A percentile compares a stretch with the other conserved stretches of the same genome.
These are phyloP conservation scores for Pulicaria dysenterica DNA, from an alignment of 129 eudicot species.

Conservation along the genomic window DNA sequence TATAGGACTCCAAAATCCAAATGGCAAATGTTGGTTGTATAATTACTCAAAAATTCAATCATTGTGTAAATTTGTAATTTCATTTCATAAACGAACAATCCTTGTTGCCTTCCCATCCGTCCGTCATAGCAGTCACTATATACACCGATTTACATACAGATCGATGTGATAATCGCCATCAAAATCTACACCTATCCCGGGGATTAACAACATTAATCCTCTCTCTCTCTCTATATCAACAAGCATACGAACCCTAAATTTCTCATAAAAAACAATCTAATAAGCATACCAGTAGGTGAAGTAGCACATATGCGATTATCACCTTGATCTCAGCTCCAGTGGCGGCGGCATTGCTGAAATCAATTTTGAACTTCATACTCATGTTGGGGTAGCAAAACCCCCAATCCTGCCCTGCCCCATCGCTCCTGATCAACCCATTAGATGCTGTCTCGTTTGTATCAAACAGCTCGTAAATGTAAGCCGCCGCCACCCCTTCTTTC, in stretches of 20 bases:
- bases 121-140: too few species aligned
- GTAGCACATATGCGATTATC: background rate
- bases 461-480: constrained; percentile 70
- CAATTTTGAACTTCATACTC: constrained; percentile 38
- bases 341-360: constrained; percentile 11
- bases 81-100: too few species aligned
- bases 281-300: constrained; percentile 2
- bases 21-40: too few species aligned
- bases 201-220: constrained; percentile 9
- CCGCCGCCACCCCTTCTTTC: constrained; percentile 70
- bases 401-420: constrained; percentile 35
- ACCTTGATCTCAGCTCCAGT: background rate
- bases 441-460: constrained; percentile 38
- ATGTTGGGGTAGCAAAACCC: constrained; percentile 39
- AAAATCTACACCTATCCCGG: background rate
- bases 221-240: constrained; percentile 15
- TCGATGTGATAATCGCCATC: background rate
- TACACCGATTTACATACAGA: too few species aligned
- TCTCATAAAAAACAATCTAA: background rate
- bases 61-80: too few species aligned
- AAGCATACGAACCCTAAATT: background rate
- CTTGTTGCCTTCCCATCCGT: too few species aligned
- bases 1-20: too few species aligned
- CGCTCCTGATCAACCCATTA: constrained; percentile 22
- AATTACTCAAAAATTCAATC: too few species aligned